phyloP scores from a whole-genome alignment of 225 moss, liverwort and hornwort species.

The Lunularia cruciata region DNA sequence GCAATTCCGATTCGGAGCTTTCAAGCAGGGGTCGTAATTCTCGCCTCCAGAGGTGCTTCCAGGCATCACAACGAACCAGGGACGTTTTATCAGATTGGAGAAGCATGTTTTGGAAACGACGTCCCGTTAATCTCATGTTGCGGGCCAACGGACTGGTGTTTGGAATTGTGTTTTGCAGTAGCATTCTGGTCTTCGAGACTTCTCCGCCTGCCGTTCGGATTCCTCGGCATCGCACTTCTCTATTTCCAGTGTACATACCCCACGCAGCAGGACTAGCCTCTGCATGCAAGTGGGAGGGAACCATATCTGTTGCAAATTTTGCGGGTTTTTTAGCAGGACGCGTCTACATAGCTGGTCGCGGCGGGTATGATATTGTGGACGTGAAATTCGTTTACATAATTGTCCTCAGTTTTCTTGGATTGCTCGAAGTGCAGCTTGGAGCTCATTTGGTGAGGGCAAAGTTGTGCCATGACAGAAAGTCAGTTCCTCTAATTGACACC shows the following conservation, averaged over 20 bases:
- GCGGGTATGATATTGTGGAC: constrained; percentile 17
- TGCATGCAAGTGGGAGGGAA: constrained; percentile 59
- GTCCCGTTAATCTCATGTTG: constrained; percentile 10
- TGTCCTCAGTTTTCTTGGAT: constrained; percentile 41
- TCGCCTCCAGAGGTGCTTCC: background rate
- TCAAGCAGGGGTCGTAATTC: background rate
- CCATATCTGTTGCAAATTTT: constrained; percentile 55
- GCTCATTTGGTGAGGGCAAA: constrained; percentile 55
- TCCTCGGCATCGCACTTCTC: constrained; percentile 34
- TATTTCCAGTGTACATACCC: constrained; percentile 73
- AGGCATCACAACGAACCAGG: background rate
- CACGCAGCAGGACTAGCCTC: constrained; percentile 51
- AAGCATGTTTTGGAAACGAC: constrained; percentile 26
- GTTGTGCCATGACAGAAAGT: constrained; percentile 45
- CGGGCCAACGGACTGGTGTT: constrained; percentile 25
- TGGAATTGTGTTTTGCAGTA: constrained; percentile 6
- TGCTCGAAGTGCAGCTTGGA: constrained; percentile 42
- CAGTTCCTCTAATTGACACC: constrained; percentile 62
- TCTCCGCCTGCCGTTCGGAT: constrained; percentile 22
- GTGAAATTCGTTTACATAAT: constrained; percentile 34
- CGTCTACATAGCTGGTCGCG: constrained; percentile 44
- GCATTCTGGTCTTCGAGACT: constrained; percentile 40
- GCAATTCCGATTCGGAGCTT: background rate
- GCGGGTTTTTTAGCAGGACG: constrained; percentile 43
- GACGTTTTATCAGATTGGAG: constrained; percentile 35